Base-by-base conservation (phyloP, 2,329 filamentous ascomycete species). In the Pestalotiopsis sp. region DNA sequence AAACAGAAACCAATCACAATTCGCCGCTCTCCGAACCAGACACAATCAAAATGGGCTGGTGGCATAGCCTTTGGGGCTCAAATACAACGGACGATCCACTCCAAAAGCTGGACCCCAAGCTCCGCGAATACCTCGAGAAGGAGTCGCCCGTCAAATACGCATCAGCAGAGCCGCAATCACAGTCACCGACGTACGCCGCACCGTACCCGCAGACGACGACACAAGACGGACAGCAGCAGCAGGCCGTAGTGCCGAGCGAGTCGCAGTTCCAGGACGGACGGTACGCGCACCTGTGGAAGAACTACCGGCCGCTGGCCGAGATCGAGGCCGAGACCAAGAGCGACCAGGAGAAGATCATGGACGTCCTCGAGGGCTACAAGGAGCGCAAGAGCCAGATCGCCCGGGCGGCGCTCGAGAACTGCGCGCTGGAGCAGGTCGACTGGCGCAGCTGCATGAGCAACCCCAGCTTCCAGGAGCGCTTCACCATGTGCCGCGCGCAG, bases 261-360 rank as follows among this genome's bases (percentile, higher is more conserved):
- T 88, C 86, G 73, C 80, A 88, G 27, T 90, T 84, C 77, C 86
- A 83, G 68, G 88, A 90, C 75, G 88, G 88, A n/a, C 85, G 88
- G 59, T 90, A 90, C 81, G 94, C 95, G 68, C 89, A 98, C 78
- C 85, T 99, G 40, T 99, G 96, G 96, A 95, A 94, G 81, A 93
- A 89, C 69, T 99, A 99, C 85, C 88, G 88, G 69, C 91, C 95
- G 9, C 89, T 93, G 66, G 78, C 84, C 45, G 85, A 92, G 68
- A 83, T 97, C 70, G 91, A 95, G 75, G 85, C 88, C 63, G 89
- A 89, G 70, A 85, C 86, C 23, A 92, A 92, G 78, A 89, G 88
- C 52, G 92, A 96, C 74, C 90, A 94, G 75, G 94, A 97, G 77
- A 92, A 92, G 79, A 86, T 97, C 72, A 86, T 88, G 78, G 90